Evolutionary conservation across 2,329 filamentous ascomycete genomes (phyloP), one percentile per base, ranked within the genome.

Genomic region (Colletotrichum aenigma): DNA sequence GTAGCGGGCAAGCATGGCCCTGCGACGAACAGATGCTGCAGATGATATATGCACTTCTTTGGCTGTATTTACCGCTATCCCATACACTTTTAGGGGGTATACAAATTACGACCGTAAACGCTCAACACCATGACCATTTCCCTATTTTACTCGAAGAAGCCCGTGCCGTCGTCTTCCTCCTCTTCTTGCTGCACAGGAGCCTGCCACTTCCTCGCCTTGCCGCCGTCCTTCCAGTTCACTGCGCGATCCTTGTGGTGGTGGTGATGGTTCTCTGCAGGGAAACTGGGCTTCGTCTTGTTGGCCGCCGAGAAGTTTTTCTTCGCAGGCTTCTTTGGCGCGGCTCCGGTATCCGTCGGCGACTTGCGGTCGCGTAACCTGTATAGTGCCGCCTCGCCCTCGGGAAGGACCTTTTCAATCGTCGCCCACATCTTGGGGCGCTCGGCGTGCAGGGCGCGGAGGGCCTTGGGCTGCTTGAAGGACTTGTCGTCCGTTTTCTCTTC

Each of bases 401-500:
- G 85, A 87, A 94, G 92, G 15, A 92, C 89, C 79, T 90, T 87
- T 84, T 94, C 93, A 21, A 96, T 89, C 16, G 88, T 84, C 18
- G 85, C 84, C 94, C 94, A 96, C 86, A 96, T 90, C n/a, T 90
- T 88, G 8, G 89, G 88, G 74, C 89, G 84, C 74, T 88, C 85
- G 7, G 85, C 82, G n/a, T 85, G 84, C 18, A 91, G 81, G 5
- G 86, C 82, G 26, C 21, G 70, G 28, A 75, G 66, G 15, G 86
- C 85, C 60, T 62, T 82, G 80, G 61, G 84, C 83, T 78, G 85
- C 58, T 86, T 87, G 79, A 83, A 86, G 56, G 85, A 86, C 56
- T 79, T 82, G 74, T 82, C 87, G 38, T 80, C 78, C 18, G 78
- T 76, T 13, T 84, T 81, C 6, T 82, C 84, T 9, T 78, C 78